Evolutionary conservation across 1,139 yeast species (phyloP), one percentile per base, ranked within the genome.

Genomic region (Debaryomyces fabryi): DNA sequence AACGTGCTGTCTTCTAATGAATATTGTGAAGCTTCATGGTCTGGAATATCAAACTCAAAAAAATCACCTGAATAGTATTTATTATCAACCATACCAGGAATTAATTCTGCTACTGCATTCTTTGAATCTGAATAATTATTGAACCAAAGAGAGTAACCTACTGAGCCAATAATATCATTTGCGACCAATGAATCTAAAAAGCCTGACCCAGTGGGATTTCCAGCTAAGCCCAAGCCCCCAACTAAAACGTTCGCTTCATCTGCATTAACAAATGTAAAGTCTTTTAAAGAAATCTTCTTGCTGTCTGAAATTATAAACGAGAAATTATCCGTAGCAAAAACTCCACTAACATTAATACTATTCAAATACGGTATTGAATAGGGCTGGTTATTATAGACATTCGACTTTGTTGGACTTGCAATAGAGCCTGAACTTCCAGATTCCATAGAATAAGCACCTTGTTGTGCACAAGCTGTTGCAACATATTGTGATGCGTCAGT

Each of bases 41-140:
- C 72, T 2, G 84, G 58, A 58, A 77, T 76, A 42, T 78, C 73
- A 58, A 75, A 85, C 38, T 69, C 63, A 36, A 74, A 74, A 8
- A 85, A 61, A 27, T 74, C 71, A 0, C 83, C 87, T 2, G 58
- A 54, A 53, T 62, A 79, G 46, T 72, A 71, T 38, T 69, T 65
- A 7, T 72, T 65, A 56, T 83, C 81, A 7, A 86, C 80, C 2
- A 79, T 81, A 12, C 92, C 92, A 1, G 85, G 71, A n/a, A 85
- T 60, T 16, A 86, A 59, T 44, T 67, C 67, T 9, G 82, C 83
- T 46, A 44, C 51, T 33, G 43, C 44, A 23, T 47, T 39, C 20
- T 53, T 49, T 9, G 51, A 36, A 21, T 50, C 52, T 3, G 56
- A 37, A 36, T 47, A 52, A 40, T 56, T 51, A 44, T 68, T 68